A percentile compares a stretch with the other conserved stretches of the same genome.
These are phyloP conservation scores for Candida adriatica DNA, from an alignment of 805 yeast genomes.

Conservation along the genomic window DNA sequence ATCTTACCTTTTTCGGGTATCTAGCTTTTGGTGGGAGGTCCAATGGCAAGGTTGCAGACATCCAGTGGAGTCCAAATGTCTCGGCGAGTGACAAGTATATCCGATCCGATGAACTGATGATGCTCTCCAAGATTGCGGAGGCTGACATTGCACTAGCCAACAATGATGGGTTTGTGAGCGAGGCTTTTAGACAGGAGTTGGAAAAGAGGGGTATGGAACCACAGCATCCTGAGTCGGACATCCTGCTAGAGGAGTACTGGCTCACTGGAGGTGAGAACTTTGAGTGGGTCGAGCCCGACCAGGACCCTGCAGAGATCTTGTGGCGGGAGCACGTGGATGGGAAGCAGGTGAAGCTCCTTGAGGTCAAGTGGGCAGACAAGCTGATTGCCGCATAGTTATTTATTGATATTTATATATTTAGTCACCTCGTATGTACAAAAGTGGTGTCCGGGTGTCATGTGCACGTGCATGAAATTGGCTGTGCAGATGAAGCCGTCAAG, in stretches of 20 bases:
- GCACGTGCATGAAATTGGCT: too few relatives aligned
- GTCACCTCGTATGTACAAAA: too few relatives aligned
- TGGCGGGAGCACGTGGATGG: constrained; percentile 14
- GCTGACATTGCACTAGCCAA: constrained; percentile 36
- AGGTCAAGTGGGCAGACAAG: constrained; percentile 18
- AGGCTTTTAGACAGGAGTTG: constrained; percentile 10
- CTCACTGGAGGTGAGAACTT: constrained; percentile 80
- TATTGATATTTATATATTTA: too few relatives aligned
- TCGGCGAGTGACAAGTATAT: constrained; percentile 56
- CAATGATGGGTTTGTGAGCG: constrained; percentile 15
- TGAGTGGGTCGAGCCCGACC: constrained; percentile 87
- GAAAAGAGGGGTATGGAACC: constrained; percentile 7
- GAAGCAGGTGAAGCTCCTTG: constrained; percentile 12
- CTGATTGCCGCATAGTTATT: constrained; percentile 12
- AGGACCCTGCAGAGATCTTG: constrained; percentile 69
- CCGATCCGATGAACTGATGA: constrained; percentile 61
- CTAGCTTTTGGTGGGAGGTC: constrained; percentile 42
- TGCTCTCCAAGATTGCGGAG: constrained; percentile 59
- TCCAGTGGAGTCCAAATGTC: constrained; percentile 61
- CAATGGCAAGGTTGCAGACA: constrained; percentile 45
- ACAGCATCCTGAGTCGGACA: constrained; percentile 53
- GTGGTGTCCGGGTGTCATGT: too few relatives aligned
- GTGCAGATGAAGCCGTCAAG: too few relatives aligned
- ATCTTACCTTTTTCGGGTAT: constrained; percentile 40
- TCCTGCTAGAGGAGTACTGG: constrained; percentile 78